Evolutionary conservation across 2,329 filamentous ascomycete species (phyloP).

Genomic region (Colletotrichum tabaci): DNA sequence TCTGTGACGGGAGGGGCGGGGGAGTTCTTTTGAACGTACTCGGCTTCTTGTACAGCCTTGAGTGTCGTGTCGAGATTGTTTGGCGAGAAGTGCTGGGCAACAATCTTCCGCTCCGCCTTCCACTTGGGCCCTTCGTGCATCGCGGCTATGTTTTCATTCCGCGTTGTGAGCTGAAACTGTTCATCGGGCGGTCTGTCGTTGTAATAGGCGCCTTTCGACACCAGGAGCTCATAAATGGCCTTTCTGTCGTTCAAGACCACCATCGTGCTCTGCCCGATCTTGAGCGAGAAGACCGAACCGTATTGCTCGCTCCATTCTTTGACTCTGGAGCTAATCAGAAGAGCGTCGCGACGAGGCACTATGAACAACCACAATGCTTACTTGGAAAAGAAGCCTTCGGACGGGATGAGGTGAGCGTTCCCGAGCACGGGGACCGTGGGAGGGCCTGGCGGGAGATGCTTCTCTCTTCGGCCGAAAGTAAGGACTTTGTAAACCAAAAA

Average conservation of each 20-base stretch:
- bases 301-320: conserved; percentile 60
- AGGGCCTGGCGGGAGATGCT: conserved; percentile 49
- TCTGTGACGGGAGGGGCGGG: not conserved
- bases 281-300: conserved; percentile 59
- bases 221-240: conserved; percentile 59
- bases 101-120: conserved; percentile 61
- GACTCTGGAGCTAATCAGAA: conserved; percentile 50
- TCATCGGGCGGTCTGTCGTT: conserved; percentile 54
- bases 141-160: conserved; percentile 43
- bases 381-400: conserved; percentile 32
- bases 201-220: conserved; percentile 61
- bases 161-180: not conserved
- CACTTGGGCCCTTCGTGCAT: conserved; percentile 63
- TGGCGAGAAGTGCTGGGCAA: conserved; percentile 63
- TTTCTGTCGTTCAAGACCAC: conserved; percentile 58
- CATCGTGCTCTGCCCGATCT: conserved; percentile 57
- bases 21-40: conserved; percentile 48
- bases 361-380: not conserved
- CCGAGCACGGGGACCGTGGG: conserved; percentile 59
- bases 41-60: conserved; percentile 60
- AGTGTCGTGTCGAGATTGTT: conserved; percentile 60
- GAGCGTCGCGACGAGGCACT: not conserved
- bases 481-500: conserved; percentile 7
- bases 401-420: conserved; percentile 51
- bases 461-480: conserved; percentile 28